These are phyloP conservation scores for Diacronema lutheri DNA, from an alignment of 78 protist species.

Conservation along the genomic window DNA sequence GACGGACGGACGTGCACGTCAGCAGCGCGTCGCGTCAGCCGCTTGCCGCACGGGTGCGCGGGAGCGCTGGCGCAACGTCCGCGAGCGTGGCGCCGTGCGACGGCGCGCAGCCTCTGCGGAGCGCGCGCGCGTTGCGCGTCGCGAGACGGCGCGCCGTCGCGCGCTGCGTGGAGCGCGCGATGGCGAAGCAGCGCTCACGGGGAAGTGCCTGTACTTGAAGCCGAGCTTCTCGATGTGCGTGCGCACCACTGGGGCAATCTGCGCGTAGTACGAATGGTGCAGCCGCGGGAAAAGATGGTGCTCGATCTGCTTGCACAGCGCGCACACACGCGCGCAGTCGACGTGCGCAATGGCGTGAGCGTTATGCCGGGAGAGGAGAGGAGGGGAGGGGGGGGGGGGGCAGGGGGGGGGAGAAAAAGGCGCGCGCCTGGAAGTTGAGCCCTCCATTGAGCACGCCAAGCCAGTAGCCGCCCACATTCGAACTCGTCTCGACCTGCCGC, in stretches of 20 bases:
- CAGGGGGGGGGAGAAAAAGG: neutral
- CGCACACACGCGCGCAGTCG: neutral
- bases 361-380: no score
- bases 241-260: slow-evolving; percentile 49
- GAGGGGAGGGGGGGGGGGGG: no score
- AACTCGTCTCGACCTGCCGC: neutral
- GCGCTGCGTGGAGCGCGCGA: no score
- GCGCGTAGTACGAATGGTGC: slow-evolving; percentile 45
- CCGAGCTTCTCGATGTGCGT: slow-evolving; percentile 22
- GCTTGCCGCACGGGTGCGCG: no score
- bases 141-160: no score
- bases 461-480: slow-evolving; percentile 27
- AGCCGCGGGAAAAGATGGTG: slow-evolving; percentile 74
- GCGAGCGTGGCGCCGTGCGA: no score
- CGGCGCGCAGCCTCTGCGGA: no score
- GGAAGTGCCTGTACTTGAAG: slow-evolving; percentile 33
- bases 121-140: no score
- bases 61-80: no score
- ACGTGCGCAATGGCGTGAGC: no score
- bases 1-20: no score
- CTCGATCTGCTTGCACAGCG: slow-evolving; percentile 65
- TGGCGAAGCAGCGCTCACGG: neutral
- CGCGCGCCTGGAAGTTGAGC: slow-evolving; percentile 7
- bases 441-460: slow-evolving; percentile 42
- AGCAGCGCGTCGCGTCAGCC: no score